Conservation (phyloP, 78 protist genomes). For the Capsaspora owczarzaki region DNA sequence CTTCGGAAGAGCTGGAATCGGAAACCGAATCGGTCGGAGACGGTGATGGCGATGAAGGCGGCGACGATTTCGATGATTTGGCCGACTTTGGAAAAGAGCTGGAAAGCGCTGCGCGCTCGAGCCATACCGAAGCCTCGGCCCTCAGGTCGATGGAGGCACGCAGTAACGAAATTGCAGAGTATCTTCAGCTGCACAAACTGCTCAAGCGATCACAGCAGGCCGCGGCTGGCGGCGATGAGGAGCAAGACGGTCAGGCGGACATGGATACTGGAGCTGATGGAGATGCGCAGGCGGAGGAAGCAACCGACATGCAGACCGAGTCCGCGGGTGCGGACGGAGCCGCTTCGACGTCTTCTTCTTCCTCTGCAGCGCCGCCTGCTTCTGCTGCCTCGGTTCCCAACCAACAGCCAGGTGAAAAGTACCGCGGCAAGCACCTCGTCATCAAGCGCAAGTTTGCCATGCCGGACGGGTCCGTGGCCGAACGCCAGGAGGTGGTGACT, state of each 20-base stretch:
- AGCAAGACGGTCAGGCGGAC: too few species aligned
- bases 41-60: not conserved
- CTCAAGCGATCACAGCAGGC: too few species aligned
- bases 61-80: not conserved
- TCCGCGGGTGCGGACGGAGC: not conserved
- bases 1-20: not conserved
- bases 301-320: not conserved
- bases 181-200: too few species aligned
- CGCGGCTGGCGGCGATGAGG: too few species aligned
- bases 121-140: not conserved
- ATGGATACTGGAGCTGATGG: too few species aligned
- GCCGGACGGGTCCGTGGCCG: not conserved
- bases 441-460: not conserved
- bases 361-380: not conserved
- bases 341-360: not conserved
- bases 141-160: too few species aligned
- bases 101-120: not conserved
- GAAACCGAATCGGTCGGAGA: not conserved
- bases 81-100: not conserved
- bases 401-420: not conserved
- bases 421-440: not conserved
- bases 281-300: not conserved
- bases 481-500: not conserved
- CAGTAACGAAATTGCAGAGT: too few species aligned
- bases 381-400: too few species aligned